Base-by-base conservation (phyloP, 2,329 filamentous ascomycete genomes). In the Colletotrichum cuscutae region DNA sequence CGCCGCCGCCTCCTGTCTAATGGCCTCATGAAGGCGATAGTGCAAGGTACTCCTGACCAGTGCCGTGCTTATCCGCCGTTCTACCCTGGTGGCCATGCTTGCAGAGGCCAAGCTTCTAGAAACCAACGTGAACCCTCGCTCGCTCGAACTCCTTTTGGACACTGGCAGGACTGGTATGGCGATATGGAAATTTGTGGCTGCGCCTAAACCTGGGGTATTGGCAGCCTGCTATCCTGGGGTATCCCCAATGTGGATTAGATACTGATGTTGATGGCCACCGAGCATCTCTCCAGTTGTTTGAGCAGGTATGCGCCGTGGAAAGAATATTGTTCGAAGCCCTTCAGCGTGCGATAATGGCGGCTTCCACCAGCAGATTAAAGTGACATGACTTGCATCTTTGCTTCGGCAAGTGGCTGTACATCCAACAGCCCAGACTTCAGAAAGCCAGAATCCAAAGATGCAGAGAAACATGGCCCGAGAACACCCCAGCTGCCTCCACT, bases 81-180 rank as follows among this genome's bases (percentile, higher is more conserved):
- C 46, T 49, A 61, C 53, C 32, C 68, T 60, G 32, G n/a, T 12
- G 35, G 68, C 42, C 63, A 71, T 54, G 28, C 64, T 71, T 68
- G 35, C 57, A 71, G 52, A 71, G 37, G 37, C 42, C 63, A 67
- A 61, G 22, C 64, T 71, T 71, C 49, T 63, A 71, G 58, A 71
- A 71, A 53, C 60, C 61, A 65, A 65, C 69, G 37, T 42, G 60
- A 63, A 37, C 19, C 26, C 26, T 32, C 35, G 13, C 22, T 26
- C 7, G 58, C 35, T 53, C n/a, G 26, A 19, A 37, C 35, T 26
- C 35, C 35, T 61, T 42, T 35, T 42, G 24, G 8, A 28, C 19
- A 28, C 13, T 46, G 22, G 28, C 13, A 56, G 32, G n/a, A 28
- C 19, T 46, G 22, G 28, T n/a, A 56, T 46, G n/a, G 19, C 65